phyloP scores from a whole-genome alignment of 78 protist genomes.

The Ministeria vibrans region DNA sequence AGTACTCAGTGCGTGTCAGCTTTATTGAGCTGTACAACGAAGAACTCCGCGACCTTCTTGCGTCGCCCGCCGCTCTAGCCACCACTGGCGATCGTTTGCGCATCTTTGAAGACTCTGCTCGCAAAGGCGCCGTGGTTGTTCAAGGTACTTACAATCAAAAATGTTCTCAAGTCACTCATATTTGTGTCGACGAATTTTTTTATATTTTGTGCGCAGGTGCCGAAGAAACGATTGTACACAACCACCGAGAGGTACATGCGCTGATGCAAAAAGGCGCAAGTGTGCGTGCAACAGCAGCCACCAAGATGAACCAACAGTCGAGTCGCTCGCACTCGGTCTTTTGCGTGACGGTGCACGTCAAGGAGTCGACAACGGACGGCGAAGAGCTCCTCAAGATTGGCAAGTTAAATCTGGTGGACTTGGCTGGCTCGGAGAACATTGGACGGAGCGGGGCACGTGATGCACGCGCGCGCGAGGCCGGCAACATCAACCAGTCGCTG shows the following conservation, averaged over 20 bases:
- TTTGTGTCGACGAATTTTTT: not conserved
- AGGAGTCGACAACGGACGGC: not conserved
- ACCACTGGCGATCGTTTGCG: not conserved
- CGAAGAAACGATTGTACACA: not conserved
- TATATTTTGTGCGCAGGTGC: not conserved
- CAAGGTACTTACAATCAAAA: not conserved
- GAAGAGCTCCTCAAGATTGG: not conserved
- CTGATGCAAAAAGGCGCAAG: not conserved
- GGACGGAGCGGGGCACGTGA: slow-evolving; percentile 8
- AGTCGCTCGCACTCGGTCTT: slow-evolving; percentile 12
- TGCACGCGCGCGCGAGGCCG: slow-evolving; percentile 55
- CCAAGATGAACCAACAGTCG: slow-evolving; percentile 38
- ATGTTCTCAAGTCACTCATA: slow-evolving; percentile 29
- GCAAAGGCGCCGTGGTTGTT: slow-evolving; percentile 4
- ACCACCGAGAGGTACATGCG: not conserved
- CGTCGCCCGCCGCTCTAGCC: not conserved
- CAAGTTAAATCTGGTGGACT: slow-evolving; percentile 41
- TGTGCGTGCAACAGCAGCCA: slow-evolving; percentile 7
- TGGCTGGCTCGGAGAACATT: slow-evolving; percentile 56
- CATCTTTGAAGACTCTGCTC: slow-evolving; percentile 14
- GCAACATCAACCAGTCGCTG: slow-evolving; percentile 83
- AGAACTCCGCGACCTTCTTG: not conserved
- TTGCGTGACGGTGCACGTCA: not conserved
- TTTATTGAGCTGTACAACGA: not conserved
- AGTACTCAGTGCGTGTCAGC: not conserved